Evolutionary conservation across 2,329 filamentous ascomycete genomes (phyloP).

Genomic region (Colletotrichum lentis): DNA sequence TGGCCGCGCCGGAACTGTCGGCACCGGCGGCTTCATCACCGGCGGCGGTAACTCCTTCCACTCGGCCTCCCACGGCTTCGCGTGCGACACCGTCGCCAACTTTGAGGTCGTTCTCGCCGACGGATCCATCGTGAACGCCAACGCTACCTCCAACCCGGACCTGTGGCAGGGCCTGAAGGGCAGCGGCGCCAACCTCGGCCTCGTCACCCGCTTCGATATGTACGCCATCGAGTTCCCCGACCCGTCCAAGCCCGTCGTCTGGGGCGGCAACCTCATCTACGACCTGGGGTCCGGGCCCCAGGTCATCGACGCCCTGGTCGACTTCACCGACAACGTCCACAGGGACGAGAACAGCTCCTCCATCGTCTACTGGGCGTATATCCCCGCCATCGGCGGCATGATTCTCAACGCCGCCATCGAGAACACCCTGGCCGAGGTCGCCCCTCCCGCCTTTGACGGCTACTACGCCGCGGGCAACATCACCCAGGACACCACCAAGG

Average conservation of each 20-base stretch:
- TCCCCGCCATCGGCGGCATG: conserved; percentile 44
- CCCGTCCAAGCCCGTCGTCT: conserved; percentile 42
- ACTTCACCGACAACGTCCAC: conserved; percentile 45
- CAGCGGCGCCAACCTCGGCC: conserved; percentile 57
- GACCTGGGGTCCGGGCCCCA: conserved; percentile 38
- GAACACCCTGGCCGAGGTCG: conserved; percentile 44
- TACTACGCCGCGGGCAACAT: conserved; percentile 42
- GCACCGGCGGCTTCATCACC: conserved; percentile 40
- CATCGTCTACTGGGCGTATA: conserved; percentile 48
- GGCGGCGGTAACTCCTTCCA: conserved; percentile 45
- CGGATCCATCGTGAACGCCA: conserved; percentile 55
- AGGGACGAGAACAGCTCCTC: conserved; percentile 47
- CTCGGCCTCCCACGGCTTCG: conserved; percentile 48
- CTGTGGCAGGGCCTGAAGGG: conserved; percentile 59
- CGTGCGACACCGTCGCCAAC: conserved; percentile 52
- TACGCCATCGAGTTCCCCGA: conserved; percentile 45
- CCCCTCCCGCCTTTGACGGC: conserved; percentile 45
- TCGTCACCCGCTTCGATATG: conserved; percentile 49
- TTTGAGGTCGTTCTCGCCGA: conserved; percentile 53
- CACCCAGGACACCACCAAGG: conserved; percentile 43
- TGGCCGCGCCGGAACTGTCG: conserved; percentile 41
- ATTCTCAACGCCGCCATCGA: conserved; percentile 47
- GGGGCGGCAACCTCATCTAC: conserved; percentile 46
- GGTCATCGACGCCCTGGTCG: conserved; percentile 46
- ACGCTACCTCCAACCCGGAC: conserved; percentile 49